These are phyloP conservation scores for Trapa bicornis DNA, from an alignment of 345 rosid genomes.

Conservation along the genomic window DNA sequence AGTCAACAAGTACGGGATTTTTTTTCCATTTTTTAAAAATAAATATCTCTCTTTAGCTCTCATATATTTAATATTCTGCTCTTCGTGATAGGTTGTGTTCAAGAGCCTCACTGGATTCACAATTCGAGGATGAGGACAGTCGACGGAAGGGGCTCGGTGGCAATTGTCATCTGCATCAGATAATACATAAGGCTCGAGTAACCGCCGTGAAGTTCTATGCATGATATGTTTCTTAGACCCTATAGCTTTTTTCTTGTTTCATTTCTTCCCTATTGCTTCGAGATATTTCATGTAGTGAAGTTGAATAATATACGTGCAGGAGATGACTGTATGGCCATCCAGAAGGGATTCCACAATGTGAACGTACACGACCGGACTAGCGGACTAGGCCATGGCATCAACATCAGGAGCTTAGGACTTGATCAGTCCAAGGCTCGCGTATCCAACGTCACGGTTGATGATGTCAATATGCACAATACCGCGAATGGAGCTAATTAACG, in stretches of 20 bases:
- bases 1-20: too few species aligned
- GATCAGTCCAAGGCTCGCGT: constrained; percentile 23
- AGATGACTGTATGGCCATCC: constrained; percentile 32
- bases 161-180: background rate
- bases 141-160: constrained; percentile 39
- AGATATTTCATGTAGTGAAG: background rate
- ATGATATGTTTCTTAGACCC: constrained; percentile 11
- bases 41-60: too few species aligned
- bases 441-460: constrained; percentile 17
- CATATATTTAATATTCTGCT: too few species aligned
- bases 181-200: background rate
- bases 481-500: constrained; percentile 17
- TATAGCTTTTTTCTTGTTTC: too few species aligned
- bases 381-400: constrained; percentile 33
- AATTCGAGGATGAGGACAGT: constrained; percentile 24
- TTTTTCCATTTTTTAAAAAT: too few species aligned
- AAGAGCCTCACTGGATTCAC: constrained; percentile 12
- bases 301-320: constrained; percentile 10
- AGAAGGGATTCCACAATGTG: constrained; percentile 21
- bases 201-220: constrained; percentile 13
- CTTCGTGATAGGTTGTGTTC: constrained; percentile 23
- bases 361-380: constrained; percentile 18
- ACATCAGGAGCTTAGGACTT: constrained; percentile 28
- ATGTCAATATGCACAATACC: constrained; percentile 15
- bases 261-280: too few species aligned